phyloP scores from a whole-genome alignment of 2,329 filamentous ascomycete genomes.

The Tothia fuscella region DNA sequence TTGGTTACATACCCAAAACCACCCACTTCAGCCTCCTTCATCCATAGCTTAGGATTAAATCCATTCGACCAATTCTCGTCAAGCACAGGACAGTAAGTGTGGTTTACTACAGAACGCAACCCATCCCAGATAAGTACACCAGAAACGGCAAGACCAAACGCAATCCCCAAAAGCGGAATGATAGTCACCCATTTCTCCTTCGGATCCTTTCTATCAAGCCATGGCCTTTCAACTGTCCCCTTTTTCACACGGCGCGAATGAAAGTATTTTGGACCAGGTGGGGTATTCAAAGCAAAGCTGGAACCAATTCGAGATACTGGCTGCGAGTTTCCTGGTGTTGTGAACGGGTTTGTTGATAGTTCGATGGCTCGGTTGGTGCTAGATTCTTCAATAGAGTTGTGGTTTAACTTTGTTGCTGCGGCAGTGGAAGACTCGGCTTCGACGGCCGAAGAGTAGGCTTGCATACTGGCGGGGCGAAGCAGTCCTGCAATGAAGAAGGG shows the following conservation, averaged over 20 bases:
- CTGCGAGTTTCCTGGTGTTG: background rate
- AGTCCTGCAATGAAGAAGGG: too few relatives aligned
- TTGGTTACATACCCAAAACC: constrained; percentile 58
- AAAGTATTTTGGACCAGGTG: constrained; percentile 43
- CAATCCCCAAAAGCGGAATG: constrained; percentile 59
- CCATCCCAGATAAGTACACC: constrained; percentile 69
- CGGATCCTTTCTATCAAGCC: constrained; percentile 60
- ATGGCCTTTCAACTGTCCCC: constrained; percentile 63
- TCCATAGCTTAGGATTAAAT: constrained; percentile 53
- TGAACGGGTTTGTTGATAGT: constrained; percentile 1
- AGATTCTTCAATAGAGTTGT: too few relatives aligned
- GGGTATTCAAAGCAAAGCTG: background rate
- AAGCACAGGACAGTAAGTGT: constrained; percentile 60
- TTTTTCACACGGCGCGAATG: constrained; percentile 62
- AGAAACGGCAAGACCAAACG: constrained; percentile 54
- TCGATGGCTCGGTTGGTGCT: too few relatives aligned
- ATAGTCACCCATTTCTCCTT: constrained; percentile 82
- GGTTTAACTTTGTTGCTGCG: too few relatives aligned
- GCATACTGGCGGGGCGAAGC: too few relatives aligned
- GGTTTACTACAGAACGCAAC: constrained; percentile 55
- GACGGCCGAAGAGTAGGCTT: too few relatives aligned
- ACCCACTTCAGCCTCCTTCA: constrained; percentile 61
- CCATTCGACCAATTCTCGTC: constrained; percentile 53
- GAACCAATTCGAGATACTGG: background rate
- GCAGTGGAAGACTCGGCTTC: too few relatives aligned